Base-by-base conservation (phyloP, 768 basidiomycete species). In the Psilocybe cyanescens region DNA sequence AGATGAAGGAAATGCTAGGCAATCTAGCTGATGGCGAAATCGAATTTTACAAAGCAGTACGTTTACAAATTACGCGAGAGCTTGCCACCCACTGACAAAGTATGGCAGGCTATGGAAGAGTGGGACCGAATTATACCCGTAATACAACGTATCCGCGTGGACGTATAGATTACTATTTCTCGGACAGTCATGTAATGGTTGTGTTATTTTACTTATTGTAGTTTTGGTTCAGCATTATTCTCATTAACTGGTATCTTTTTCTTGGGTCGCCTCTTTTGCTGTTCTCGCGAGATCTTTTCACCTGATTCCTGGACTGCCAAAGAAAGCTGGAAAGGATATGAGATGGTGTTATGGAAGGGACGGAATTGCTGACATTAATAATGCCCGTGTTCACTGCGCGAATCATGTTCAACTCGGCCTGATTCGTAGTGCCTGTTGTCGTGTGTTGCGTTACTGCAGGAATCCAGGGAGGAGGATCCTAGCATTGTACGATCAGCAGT, bases 61-160 rank as follows among this genome's bases (percentile, higher is more conserved):
- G 74, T 66, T 11, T 28, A 30, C 51, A 31, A 59, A 61, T 50
- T 57, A 62, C 31, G 31, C n/a, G 30, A 53, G 30, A 53, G 11
- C 19, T n/a, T 44, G 41, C 50, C 48, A 14, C 45, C 55, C 30
- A 29, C 24, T 50, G 39, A 62, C 50, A 28, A 53, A 55, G 50
- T 29, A 53, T 54, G 30, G 53, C 65, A 94, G 90, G 88, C 93
- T 57, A 95, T 97, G 92, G 94, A 98, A 67, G 95, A 98, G 74
- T 98, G 95, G 95, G 95, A 98, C 57, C 83, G 91, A 75, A 91
- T 96, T 71, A 94, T 95, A 82, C 92, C 95, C 67, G 80, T 95
- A 67, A 89, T 97, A 71, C 93, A 96, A 75, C 91, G 93, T 58
- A 97, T 97, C 79, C 89, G 93, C 57, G 95, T 97, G 77, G 94